phyloP scores from a whole-genome alignment of 257 asterid genomes.

The Ilex aquifolium region DNA sequence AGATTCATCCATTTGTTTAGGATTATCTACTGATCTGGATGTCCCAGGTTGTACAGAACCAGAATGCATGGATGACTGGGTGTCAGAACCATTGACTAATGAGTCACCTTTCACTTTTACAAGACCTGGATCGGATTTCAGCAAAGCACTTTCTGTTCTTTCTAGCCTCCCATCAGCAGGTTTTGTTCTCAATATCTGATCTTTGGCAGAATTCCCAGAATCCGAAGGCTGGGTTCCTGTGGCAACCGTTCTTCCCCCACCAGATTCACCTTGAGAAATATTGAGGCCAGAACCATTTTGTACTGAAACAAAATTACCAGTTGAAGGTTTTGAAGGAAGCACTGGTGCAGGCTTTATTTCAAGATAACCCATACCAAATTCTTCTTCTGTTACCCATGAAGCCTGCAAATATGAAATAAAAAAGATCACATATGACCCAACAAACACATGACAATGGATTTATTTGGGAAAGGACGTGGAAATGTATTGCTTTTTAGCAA shows the following conservation, averaged over 20 bases:
- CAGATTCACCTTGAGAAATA: slow-evolving; percentile 56
- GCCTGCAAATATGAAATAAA: slow-evolving; percentile 47
- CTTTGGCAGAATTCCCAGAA: slow-evolving; percentile 49
- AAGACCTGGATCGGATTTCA: slow-evolving; percentile 38
- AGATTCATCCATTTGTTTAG: slow-evolving; percentile 57
- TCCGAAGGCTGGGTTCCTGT: slow-evolving; percentile 48
- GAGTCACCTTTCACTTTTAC: slow-evolving; percentile 38
- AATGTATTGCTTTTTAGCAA: no score
- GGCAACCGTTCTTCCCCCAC: slow-evolving; percentile 43
- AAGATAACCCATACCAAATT: slow-evolving; percentile 96
- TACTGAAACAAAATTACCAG: slow-evolving; percentile 39
- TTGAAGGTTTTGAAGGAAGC: slow-evolving; percentile 54
- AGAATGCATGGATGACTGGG: slow-evolving; percentile 37
- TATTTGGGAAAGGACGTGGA: no score
- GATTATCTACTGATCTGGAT: slow-evolving; percentile 47
- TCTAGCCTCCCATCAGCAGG: slow-evolving; percentile 55
- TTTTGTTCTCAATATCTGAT: slow-evolving; percentile 37
- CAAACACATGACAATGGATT: neutral
- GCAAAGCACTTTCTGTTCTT: slow-evolving; percentile 33
- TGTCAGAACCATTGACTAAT: slow-evolving; percentile 39
- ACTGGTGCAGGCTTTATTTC: slow-evolving; percentile 73
- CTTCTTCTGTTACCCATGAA: slow-evolving; percentile 98
- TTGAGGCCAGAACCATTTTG: slow-evolving; percentile 52
- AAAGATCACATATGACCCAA: neutral
- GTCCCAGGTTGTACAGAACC: slow-evolving; percentile 36